A percentile compares a stretch with the other conserved stretches of the same genome.
Evolutionary conservation across 495 filamentous ascomycete species (phyloP).

Genomic region (Hyaloscypha bicolor): DNA sequence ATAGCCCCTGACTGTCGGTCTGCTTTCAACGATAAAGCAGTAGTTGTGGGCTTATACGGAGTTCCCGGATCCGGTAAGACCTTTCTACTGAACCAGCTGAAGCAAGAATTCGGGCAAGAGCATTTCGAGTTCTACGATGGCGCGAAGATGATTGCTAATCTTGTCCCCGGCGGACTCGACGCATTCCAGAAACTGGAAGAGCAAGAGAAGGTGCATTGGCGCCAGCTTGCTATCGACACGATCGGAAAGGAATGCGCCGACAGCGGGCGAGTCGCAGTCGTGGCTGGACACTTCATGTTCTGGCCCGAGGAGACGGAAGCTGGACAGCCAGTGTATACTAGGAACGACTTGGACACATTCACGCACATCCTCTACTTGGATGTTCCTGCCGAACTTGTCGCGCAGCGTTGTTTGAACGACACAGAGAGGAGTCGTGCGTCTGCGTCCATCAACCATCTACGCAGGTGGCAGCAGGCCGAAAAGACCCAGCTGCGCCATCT

Average conservation of each 20-base stretch:
- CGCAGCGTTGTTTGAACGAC: constrained; percentile 44
- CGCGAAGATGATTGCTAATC: constrained; percentile 48
- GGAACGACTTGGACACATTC: constrained; percentile 50
- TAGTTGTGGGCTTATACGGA: constrained; percentile 62
- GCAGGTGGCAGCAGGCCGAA: constrained; percentile 56
- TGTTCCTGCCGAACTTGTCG: constrained; percentile 39
- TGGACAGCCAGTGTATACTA: constrained; percentile 43
- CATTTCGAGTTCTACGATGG: constrained; percentile 57
- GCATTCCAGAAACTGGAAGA: constrained; percentile 50
- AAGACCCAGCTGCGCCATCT: constrained; percentile 47
- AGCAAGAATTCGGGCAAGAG: constrained; percentile 38
- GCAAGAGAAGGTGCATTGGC: constrained; percentile 42
- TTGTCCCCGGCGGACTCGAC: constrained; percentile 53
- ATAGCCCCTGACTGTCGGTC: constrained; percentile 21
- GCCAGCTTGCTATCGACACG: constrained; percentile 51
- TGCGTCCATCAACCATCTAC: constrained; percentile 45
- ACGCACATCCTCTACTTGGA: constrained; percentile 67
- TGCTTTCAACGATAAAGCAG: constrained; percentile 23
- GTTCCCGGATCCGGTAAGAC: constrained; percentile 65
- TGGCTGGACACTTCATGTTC: constrained; percentile 65
- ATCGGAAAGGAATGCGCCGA: constrained; percentile 44
- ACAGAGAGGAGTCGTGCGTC: constrained; percentile 38
- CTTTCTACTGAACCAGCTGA: constrained; percentile 48
- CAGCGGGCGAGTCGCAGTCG: constrained; percentile 46
- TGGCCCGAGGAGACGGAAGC: constrained; percentile 48